Evolutionary conservation across 352 stramenopile species (phyloP).

Genomic region (Pythium phragmiticola): DNA sequence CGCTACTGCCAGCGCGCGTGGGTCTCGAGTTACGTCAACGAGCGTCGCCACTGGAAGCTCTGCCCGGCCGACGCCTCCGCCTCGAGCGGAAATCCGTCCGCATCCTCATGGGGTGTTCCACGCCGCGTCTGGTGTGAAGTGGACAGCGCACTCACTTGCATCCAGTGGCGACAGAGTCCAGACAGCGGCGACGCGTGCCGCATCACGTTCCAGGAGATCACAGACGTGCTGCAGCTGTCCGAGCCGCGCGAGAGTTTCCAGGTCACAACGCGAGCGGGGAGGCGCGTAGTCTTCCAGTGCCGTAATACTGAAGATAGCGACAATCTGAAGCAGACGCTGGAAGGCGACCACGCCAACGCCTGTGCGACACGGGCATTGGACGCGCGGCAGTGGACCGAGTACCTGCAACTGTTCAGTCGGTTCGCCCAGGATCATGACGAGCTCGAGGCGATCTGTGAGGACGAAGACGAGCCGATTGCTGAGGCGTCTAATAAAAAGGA

Average conservation of each 20-base stretch:
- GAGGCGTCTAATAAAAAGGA: too few species aligned
- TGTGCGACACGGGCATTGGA: slow-evolving; percentile 15
- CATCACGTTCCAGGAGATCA: slow-evolving; percentile 39
- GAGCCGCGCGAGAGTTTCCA: slow-evolving; percentile 36
- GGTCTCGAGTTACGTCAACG: slow-evolving; percentile 31
- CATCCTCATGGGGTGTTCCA: slow-evolving; percentile 21
- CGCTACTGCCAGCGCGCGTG: slow-evolving; percentile 21
- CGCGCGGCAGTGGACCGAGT: slow-evolving; percentile 50
- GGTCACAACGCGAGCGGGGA: slow-evolving; percentile 32
- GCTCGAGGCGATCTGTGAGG: neutral
- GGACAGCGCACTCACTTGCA: slow-evolving; percentile 34
- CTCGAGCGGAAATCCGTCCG: neutral
- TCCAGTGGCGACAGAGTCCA: slow-evolving; percentile 40
- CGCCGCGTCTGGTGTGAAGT: slow-evolving; percentile 60
- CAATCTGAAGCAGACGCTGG: neutral
- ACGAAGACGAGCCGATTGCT: neutral
- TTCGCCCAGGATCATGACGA: slow-evolving; percentile 28
- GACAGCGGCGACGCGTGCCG: slow-evolving; percentile 12
- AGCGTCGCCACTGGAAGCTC: slow-evolving; percentile 26
- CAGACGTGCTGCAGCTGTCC: slow-evolving; percentile 24
- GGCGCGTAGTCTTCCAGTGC: slow-evolving; percentile 50
- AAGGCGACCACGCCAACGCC: neutral
- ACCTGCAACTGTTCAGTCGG: slow-evolving; percentile 44
- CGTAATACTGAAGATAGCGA: slow-evolving; percentile 18
- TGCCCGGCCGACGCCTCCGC: slow-evolving; percentile 4